Base-by-base conservation (phyloP, 192 early-diverging fungal species). In the Obelidium mucronatum region DNA sequence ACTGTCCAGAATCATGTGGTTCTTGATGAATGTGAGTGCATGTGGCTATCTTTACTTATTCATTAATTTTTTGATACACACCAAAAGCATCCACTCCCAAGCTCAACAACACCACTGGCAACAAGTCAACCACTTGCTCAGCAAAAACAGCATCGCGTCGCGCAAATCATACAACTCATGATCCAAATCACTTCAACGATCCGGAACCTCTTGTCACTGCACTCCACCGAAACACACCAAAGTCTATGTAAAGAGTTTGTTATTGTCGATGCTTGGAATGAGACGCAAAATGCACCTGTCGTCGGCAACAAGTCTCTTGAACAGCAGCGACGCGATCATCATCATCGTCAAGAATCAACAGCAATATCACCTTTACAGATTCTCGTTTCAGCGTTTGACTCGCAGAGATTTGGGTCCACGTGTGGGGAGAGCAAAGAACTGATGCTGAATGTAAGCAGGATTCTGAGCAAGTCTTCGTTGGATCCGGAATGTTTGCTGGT, bases 161-260 rank as follows among this genome's bases (percentile, higher is more conserved):
- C 69, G 2, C 69, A 71, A 48, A 71, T 71, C 6, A 69, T 73
- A 5, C 75, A 77, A 44, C 58, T 83, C 1, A 52, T 83, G 17
- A 66, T 67, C 24, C 67, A 83, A 72, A 78, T 77, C 1, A 81
- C 82, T 22, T 61, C 40, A 30, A 73, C 79, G 8, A 44, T 83
- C n/a, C 78, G 82, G 2, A 80, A 78, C 40, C 61, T 83, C 19
- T 33, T 75, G 33, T 31, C 79, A 5, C 48, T 55, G 13, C 34
- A 17, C 55, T 26, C 36, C 15, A 40, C 15, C n/a, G 35, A 35
- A 28, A 60, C 44, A 11, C n/a, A 26, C 48, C 8, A 8, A 51
- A 8, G 22, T 22, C 48, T 51, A 51, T 51, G n/a, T n/a, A n/a
- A n/a, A n/a, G n/a, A n/a, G n/a, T n/a, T n/a, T n/a, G n/a, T n/a